These are phyloP conservation scores for Leccinum barrowsii DNA, from an alignment of 768 basidiomycete species.

Conservation along the genomic window DNA sequence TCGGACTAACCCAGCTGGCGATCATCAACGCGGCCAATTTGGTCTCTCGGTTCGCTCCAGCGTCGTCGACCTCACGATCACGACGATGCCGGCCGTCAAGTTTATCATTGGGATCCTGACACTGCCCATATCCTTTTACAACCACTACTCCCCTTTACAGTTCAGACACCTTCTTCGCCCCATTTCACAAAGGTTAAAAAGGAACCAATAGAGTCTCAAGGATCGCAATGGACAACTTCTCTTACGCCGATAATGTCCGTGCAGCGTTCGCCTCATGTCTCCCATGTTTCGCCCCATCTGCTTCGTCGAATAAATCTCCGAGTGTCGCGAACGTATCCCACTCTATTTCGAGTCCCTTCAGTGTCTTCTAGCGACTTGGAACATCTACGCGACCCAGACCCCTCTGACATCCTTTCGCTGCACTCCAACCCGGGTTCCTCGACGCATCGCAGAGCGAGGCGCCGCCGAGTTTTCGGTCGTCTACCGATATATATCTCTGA, in stretches of 20 bases:
- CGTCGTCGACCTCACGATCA: too few relatives aligned
- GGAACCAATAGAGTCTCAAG: not conserved
- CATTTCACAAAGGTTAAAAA: not conserved
- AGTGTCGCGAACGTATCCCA: constrained; percentile 2
- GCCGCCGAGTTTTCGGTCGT: too few relatives aligned
- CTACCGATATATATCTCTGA: too few relatives aligned
- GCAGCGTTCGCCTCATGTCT: constrained; percentile 60
- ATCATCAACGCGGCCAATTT: too few relatives aligned
- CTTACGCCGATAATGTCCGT: constrained; percentile 60
- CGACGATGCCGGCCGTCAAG: too few relatives aligned
- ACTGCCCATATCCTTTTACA: not conserved
- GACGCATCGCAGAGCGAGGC: constrained; percentile 30
- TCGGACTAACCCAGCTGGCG: too few relatives aligned
- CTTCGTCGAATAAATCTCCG: constrained; percentile 22
- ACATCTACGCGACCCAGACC: constrained; percentile 45
- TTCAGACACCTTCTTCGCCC: not conserved
- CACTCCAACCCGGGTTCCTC: constrained; percentile 56
- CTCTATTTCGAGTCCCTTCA: constrained; percentile 27
- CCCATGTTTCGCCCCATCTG: constrained; percentile 47
- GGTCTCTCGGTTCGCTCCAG: too few relatives aligned
- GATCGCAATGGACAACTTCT: constrained; percentile 42
- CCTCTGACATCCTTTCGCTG: constrained; percentile 55
- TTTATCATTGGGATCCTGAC: not conserved
- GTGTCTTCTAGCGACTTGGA: constrained; percentile 41
- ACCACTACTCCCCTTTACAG: not conserved